A percentile compares a stretch with the other conserved stretches of the same genome.
Conservation (phyloP, 2,329 filamentous ascomycete species). For the Pseudohalonectria lignicola region DNA sequence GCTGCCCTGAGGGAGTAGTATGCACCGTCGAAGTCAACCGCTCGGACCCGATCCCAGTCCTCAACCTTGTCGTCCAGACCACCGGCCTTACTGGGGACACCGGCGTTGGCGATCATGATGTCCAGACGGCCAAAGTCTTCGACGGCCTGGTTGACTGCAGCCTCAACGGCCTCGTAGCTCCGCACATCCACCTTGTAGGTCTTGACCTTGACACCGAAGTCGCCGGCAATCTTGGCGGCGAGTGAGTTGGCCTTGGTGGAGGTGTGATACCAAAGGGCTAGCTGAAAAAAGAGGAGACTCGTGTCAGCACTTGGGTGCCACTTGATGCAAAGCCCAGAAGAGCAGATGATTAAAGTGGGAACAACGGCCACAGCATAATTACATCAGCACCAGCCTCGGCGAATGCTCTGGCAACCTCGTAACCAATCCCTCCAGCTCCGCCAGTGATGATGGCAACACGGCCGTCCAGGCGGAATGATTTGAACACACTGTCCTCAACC, state of each 20-base stretch:
- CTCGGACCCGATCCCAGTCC: slow-evolving; percentile 60
- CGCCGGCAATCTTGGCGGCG: slow-evolving; percentile 6
- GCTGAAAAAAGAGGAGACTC: slow-evolving; percentile 3
- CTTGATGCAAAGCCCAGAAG: background rate
- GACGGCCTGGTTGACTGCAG: slow-evolving; percentile 39
- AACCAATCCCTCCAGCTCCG: slow-evolving; percentile 3
- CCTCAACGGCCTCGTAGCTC: slow-evolving; percentile 36
- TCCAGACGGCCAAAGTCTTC: slow-evolving; percentile 69
- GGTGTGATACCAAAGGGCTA: slow-evolving; percentile 12
- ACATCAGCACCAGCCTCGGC: slow-evolving; percentile 4
- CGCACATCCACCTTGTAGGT: slow-evolving; percentile 53
- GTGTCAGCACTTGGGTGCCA: slow-evolving; percentile 9
- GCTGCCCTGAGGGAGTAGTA: slow-evolving; percentile 68
- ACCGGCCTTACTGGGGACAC: no score
- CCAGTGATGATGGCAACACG: slow-evolving; percentile 1
- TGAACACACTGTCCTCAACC: no score
- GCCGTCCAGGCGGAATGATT: no score
- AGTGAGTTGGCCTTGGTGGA: slow-evolving; percentile 8
- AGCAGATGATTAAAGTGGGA: background rate
- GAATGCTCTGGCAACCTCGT: slow-evolving; percentile 2
- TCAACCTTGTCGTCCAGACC: no score
- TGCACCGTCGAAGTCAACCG: slow-evolving; percentile 64
- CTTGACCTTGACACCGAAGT: slow-evolving; percentile 22
- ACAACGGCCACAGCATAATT: no score
- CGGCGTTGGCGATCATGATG: slow-evolving; percentile 70